Conservation (phyloP, 371 early-diverging fungal genomes). For the Mortierella sp. region DNA sequence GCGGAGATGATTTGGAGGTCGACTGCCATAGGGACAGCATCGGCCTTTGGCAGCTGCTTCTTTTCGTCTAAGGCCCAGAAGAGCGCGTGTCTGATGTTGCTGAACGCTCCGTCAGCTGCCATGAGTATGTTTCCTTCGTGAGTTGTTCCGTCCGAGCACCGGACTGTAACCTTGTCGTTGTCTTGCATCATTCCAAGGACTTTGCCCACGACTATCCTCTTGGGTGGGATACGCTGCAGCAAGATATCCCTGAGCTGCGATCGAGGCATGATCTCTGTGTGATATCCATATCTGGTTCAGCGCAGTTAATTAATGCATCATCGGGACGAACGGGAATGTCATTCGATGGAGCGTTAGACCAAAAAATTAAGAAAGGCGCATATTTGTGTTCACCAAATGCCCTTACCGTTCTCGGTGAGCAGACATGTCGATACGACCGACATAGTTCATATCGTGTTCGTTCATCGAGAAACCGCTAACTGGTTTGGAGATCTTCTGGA, state of each 20-base stretch:
- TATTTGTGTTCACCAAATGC: too few relatives aligned
- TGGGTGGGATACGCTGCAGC: constrained; percentile 39
- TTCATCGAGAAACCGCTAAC: constrained; percentile 52
- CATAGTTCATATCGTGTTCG: constrained; percentile 48
- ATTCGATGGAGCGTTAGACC: not conserved
- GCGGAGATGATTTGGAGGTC: constrained; percentile 42
- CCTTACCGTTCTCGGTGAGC: constrained; percentile 37
- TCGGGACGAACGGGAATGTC: not conserved
- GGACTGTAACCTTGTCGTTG: constrained; percentile 37
- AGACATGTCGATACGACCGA: constrained; percentile 47
- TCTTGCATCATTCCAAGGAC: constrained; percentile 40
- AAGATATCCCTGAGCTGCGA: constrained; percentile 41
- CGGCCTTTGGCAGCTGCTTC: constrained; percentile 32
- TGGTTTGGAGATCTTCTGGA: constrained; percentile 46
- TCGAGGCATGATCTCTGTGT: constrained; percentile 39
- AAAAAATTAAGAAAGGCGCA: not conserved
- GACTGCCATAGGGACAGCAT: constrained; percentile 26
- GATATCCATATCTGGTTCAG: constrained; percentile 38
- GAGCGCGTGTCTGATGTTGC: constrained; percentile 41
- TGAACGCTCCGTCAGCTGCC: constrained; percentile 48
- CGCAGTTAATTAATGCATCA: too few relatives aligned
- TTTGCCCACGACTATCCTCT: constrained; percentile 26
- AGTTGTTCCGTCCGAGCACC: constrained; percentile 50
- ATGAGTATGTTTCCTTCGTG: constrained; percentile 44
- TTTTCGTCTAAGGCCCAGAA: constrained; percentile 50